Base-by-base conservation (phyloP, 495 filamentous ascomycete species). In the Trichocladium antarcticum region DNA sequence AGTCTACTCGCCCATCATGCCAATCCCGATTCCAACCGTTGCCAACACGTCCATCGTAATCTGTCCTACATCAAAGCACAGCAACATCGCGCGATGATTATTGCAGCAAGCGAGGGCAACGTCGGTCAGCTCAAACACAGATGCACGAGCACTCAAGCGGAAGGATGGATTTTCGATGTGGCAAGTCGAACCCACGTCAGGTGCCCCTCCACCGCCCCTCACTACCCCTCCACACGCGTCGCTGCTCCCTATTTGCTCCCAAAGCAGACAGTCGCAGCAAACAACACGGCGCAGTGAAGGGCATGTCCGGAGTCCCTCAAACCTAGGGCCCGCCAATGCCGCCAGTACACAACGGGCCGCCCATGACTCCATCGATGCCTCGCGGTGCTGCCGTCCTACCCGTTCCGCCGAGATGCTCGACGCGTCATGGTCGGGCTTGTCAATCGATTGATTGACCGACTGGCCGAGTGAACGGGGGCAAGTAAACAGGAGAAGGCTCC, bases 151-250 rank as follows among this genome's bases (percentile, higher is more conserved):
- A 47, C 51, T 50, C 46, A 60, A 46, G 50, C 21, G 54, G 16
- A 49, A 48, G 24, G n/a, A n/a, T n/a, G n/a, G n/a, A n/a, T n/a
- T 40, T 36, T 47, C 39, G 42, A 29, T 41, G 36, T 55, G 61
- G 56, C 42, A 56, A 54, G 53, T 37, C 29, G 56, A 39, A 8
- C 24, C 24, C 24, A 27, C 53, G 61, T 62, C 61, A 64, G 47
- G 51, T 60, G 59, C 51, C 58, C 61, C 61, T 59, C 59, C 47
- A 32, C 31, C 22, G 47, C 57, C 57, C 57, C 58, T 61, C 54
- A 41, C 44, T 54, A 41, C 50, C 51, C 58, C 58, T 58, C 58
- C 37, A 45, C 42, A 51, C 49, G 52, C 29, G 29, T 37, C 24
- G 48, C 39, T 60, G 44, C 50, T 51, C 46, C 49, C 55, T 38